These are phyloP conservation scores for Dispira simplex DNA, from an alignment of 192 early-diverging fungal species.

Conservation along the genomic window DNA sequence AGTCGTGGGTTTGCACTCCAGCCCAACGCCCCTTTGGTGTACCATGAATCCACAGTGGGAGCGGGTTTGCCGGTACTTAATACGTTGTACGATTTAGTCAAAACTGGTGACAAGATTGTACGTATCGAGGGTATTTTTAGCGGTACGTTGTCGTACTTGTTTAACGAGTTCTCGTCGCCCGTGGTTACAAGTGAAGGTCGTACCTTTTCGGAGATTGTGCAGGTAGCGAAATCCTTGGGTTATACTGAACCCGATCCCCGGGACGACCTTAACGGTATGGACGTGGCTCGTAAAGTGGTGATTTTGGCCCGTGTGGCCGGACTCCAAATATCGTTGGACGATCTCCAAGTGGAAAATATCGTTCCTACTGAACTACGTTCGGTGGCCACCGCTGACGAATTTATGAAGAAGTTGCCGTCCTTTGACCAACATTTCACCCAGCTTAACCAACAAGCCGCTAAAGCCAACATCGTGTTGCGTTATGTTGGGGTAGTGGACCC, in stretches of 20 bases:
- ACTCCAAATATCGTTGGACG: conserved; percentile 50
- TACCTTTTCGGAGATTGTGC: conserved; percentile 80
- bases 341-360: conserved; percentile 87
- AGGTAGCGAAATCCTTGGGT: conserved; percentile 77
- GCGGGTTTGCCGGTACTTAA: conserved; percentile 91
- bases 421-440: conserved; percentile 75
- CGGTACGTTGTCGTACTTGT: conserved; percentile 94
- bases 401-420: conserved; percentile 68
- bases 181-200: conserved; percentile 17
- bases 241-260: conserved; percentile 98
- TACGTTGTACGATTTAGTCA: conserved; percentile 79
- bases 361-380: conserved; percentile 73
- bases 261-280: conserved; percentile 98
- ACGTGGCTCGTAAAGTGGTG: conserved; percentile 91
- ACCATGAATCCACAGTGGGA: conserved; percentile 93
- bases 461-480: conserved; percentile 64
- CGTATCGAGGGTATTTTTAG: conserved; percentile 96
- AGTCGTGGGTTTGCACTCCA: conserved; percentile 22
- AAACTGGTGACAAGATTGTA: conserved; percentile 81
- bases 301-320: conserved; percentile 86
- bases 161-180: conserved; percentile 87
- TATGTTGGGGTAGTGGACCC: conserved; percentile 87
- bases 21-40: conserved; percentile 27
- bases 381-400: conserved; percentile 57
- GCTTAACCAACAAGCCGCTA: conserved; percentile 62